Conservation (phyloP, 768 basidiomycete species). For the Pisolithus tinctorius region DNA sequence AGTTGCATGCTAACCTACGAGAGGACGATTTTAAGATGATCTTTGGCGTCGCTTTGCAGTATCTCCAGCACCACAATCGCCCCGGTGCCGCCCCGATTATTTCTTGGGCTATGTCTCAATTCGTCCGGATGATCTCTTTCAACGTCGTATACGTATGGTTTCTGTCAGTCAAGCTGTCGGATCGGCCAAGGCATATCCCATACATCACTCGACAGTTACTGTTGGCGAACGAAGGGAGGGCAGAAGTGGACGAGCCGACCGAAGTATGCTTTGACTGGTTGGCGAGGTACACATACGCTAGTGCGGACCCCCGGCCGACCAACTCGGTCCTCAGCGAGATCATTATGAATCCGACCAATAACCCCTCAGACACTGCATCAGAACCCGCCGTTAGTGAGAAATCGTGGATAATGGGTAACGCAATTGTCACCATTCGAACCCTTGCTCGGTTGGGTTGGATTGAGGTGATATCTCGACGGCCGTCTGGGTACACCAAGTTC, state of each 20-base stretch:
- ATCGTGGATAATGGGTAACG: conserved; percentile 82
- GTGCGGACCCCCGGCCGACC: conserved; percentile 86
- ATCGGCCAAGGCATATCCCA: conserved; percentile 73
- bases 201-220: conserved; percentile 85
- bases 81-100: conserved; percentile 49
- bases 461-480: conserved; percentile 74
- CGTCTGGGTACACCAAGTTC: conserved; percentile 84
- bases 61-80: conserved; percentile 86
- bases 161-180: conserved; percentile 74
- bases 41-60: conserved; percentile 89
- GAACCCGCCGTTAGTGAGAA: conserved; percentile 52
- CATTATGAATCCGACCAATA: conserved; percentile 51
- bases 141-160: conserved; percentile 95
- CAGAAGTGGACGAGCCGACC: conserved; percentile 76
- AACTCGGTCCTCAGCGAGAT: conserved; percentile 73
- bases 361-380: conserved; percentile 13
- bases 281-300: conserved; percentile 88
- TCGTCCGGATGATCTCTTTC: conserved; percentile 85
- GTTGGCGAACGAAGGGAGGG: conserved; percentile 72
- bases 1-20: conserved; percentile 84
- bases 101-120: conserved; percentile 86
- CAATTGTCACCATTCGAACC: conserved; percentile 75
- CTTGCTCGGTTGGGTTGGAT: conserved; percentile 80
- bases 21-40: conserved; percentile 89
- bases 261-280: conserved; percentile 99